Base-by-base conservation (phyloP, 495 filamentous ascomycete species). In the Penicillium soppii region DNA sequence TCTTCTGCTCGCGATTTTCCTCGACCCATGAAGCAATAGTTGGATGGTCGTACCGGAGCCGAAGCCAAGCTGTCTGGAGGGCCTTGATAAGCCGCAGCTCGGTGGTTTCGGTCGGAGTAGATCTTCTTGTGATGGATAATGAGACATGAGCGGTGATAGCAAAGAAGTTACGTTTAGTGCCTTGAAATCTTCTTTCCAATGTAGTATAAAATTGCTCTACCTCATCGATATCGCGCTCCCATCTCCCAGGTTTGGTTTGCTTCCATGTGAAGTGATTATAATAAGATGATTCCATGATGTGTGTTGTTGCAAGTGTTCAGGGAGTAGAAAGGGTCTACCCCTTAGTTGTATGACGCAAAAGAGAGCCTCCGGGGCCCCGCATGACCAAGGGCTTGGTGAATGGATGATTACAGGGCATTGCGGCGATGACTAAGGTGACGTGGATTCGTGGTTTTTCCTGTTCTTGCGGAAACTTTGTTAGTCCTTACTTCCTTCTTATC, bases 281-380 rank as follows among this genome's bases (percentile, higher is more conserved):
- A 22, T 19, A 8, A 36, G 43, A 7, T 7, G 43, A n/a, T 16
- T 78, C 79, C 30, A 78, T 88, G 25, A 84, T 89, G 7, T 20
- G 36, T 1, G 7, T 7, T 38, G 9, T 27, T 27, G 25, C n/a
- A 27, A 27, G 4, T 27, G 9, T 27, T 27, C 5, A 27, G 9
- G 4, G 5, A 27, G 25, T 5, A 27, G 25, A 27, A 9, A 9
- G 4, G 25, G 25, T 4, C 25, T 27, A 27, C 9, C 25, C 9
- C 25, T 27, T 27, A n/a, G n/a, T n/a, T n/a, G n/a, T n/a, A 27
- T 27, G 25, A 27, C 25, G 25, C 25, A 27, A 27, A 27, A 5
- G 9, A 4, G 25, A 27, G 25, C 25, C 25, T 27, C 9, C 9
- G 25, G 25, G 25, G 25, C 25, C 25, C 25, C 25, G 25, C 25